Evolutionary conservation across 805 yeast genomes (phyloP).

Genomic region (Schizosaccharomyces japonicus): DNA sequence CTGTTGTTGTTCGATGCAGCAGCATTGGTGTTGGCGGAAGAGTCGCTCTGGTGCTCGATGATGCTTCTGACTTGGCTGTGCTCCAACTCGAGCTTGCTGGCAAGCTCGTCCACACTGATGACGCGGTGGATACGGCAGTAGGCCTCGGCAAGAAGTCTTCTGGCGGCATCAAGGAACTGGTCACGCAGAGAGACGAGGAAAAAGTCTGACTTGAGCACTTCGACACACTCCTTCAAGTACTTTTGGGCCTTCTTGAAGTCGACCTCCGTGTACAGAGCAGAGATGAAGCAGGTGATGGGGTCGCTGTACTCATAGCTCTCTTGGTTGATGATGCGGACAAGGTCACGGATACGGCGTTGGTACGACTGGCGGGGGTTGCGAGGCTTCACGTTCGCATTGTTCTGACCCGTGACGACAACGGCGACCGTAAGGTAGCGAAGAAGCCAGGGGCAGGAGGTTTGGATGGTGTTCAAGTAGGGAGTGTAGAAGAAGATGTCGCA

Average conservation of each 20-base stretch:
- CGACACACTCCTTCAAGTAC: conserved; percentile 25
- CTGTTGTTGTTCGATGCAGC: background rate
- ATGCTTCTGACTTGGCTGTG: conserved; percentile 25
- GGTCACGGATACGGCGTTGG: conserved; percentile 34
- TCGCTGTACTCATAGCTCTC: conserved; percentile 43
- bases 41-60: conserved; percentile 8
- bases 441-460: conserved; percentile 51
- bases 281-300: conserved; percentile 35
- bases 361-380: conserved; percentile 14
- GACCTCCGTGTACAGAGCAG: conserved; percentile 31
- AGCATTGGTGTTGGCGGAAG: background rate
- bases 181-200: conserved; percentile 25
- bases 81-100: conserved; percentile 23
- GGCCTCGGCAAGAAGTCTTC: conserved; percentile 29
- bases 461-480: conserved; percentile 39
- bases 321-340: conserved; percentile 32
- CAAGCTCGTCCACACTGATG: conserved; percentile 24
- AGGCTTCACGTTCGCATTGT: conserved; percentile 8
- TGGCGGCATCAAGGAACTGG: conserved; percentile 24
- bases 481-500: conserved; percentile 35
- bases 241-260: conserved; percentile 31
- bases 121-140: conserved; percentile 30
- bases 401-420: conserved; percentile 20
- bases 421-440: conserved; percentile 41
- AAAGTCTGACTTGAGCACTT: conserved; percentile 30